Evolutionary conservation across 768 basidiomycete species (phyloP), one percentile per base, ranked within the genome.

Genomic region (Nidularia sp.): DNA sequence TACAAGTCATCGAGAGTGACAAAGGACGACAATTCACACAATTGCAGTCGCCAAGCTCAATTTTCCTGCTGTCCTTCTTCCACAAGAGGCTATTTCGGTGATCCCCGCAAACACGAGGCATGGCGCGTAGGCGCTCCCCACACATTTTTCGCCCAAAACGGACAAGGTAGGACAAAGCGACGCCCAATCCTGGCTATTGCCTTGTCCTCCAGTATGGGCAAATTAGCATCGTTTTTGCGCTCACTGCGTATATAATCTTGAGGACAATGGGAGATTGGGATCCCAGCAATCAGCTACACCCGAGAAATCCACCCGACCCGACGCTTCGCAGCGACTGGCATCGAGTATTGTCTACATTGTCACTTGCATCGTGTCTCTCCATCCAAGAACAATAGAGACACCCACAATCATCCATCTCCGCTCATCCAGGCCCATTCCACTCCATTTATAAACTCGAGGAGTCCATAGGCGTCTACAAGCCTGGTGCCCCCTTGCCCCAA

Each of bases 131-230:
- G 25, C 25, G 25, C 25, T 25, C 25, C 25, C 25, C 25, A 25
- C 25, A 42, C 35, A 12, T 13, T 7, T 10, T 12, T 31, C 49
- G 6, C 57, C 49, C 45, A 52, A 61, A 50, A 4, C 44, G 62
- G 67, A 70, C 66, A 70, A 70, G 57, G 67, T 43, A 57, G 62
- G 67, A 70, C 66, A 70, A 70, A 56, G 67, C 45, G 57, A 64
- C 54, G 31, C 48, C 68, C 62, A 54, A 57, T 67, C 51, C 34
- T 49, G 66, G 69, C 48, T 50, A 47, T 57, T 60, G 45, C 63
- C 66, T 72, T 72, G 67, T 72, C 60, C 58, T 63, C 25, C 25
- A 25, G 25, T 36, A 50, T 46, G 50, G 43, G 49, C 46, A 49
- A 45, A 45, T 29, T 32, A 46, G 49, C 42, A 31, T 43, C 42